Evolutionary conservation across 192 early-diverging fungal species (phyloP), one percentile per base, ranked within the genome.

Genomic region (Coemansia reversa): DNA sequence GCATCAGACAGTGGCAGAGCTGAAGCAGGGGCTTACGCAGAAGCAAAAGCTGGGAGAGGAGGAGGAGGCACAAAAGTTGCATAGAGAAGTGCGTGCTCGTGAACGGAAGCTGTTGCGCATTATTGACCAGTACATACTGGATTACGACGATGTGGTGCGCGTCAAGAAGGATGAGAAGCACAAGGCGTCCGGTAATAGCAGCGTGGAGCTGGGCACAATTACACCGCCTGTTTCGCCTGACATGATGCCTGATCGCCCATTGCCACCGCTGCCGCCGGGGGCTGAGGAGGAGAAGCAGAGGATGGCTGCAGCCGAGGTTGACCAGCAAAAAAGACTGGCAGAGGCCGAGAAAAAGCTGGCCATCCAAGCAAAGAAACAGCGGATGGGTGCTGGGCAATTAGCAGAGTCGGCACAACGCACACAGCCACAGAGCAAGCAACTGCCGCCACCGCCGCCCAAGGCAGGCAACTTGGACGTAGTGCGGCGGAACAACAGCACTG

Each of bases 121-220:
- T 57, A 51, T 81, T 35, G 65, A 81, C 69, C 72, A 74, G 32
- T 65, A 75, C 47, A 58, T 75, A n/a, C 63, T 81, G 24, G 67
- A 64, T 56, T 81, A 67, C 45, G 72, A 81, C 63, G 78, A 81
- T 22, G 72, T 81, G 27, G 45, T 69, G 7, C 19, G 48, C 35
- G 24, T 23, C 52, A 51, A 4, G 24, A 30, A 23, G 0, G 55
- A 5, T 9, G 29, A 12, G 55, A 33, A 27, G 53, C 2, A 14
- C 61, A 47, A 42, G 50, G 33, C 33, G 5, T 22, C 18, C 5
- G 18, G 22, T 24, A 33, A 6, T 19, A 35, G 45, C 22, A 48
- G 55, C 47, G 3, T 53, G 19, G 59, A 63, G 52, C 58, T 71
- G 49, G 72, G 72, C n/a, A 58, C 77, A 9, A 55, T 74, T 9